Evolutionary conservation across 1,284 basidiomycete species (phyloP), one percentile per base, ranked within the genome.

Genomic region (Apiotrichum mycotoxinovorans): DNA sequence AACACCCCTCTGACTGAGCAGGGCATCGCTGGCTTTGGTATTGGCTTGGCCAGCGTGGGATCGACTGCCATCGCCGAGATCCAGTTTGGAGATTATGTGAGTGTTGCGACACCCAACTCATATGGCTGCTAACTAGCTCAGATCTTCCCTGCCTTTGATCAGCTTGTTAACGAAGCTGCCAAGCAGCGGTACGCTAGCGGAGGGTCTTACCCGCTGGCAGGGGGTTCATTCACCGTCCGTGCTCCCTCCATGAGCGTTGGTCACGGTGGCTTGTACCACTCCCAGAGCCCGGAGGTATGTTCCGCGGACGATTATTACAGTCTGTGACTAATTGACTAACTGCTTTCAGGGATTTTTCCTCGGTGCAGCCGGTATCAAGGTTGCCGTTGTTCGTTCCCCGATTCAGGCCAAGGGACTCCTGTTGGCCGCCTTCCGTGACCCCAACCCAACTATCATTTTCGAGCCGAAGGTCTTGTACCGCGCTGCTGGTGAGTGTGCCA

Each of bases 41-140:
- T 97, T 51, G 93, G 94, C 4, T 75, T 95, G 57, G 91, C 94
- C 0, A 82, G 87, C 17, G 94, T 96, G 85, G 93, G 93, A 0
- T 91, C 93, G 54, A 93, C 91, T 4, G 91, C 92, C 1, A 92
- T 97, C 54, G 94, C 91, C 42, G 93, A 97, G 77, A 91, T 97
- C 57, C 93, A 84, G 69, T 82, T 81, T 53, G 79, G 71, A 33
- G 74, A 78, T 46, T 76, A 72, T 58, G 71, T 73, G 55, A 58
- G 67, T 63, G 15, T 9, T 17, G 3, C 18, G 17, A 27, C 1
- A 17, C 18, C 9, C 26, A 11, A n/a, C 14, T 25, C 22, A 9
- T 12, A 2, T 22, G 10, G 12, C 37, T 5, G 2, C 49, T 35
- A 20, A 51, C 54, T 1, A 37, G 1, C 15, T 2, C 52, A 93